These are phyloP conservation scores for Aureobasidium sp. DNA, from an alignment of 2,329 filamentous ascomycete species.

Conservation along the genomic window DNA sequence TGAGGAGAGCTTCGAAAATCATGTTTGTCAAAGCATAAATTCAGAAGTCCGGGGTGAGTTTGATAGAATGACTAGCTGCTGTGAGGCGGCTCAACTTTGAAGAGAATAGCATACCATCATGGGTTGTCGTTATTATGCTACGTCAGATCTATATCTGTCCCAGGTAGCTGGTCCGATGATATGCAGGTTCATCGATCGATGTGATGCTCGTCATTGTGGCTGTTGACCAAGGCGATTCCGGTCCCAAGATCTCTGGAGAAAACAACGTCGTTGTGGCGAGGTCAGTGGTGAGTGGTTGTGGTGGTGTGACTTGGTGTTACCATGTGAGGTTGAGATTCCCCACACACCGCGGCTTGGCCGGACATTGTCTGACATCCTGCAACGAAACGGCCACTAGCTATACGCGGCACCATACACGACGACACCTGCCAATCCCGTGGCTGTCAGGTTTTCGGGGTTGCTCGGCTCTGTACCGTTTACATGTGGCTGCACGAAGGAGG, in stretches of 20 bases:
- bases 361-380: not conserved
- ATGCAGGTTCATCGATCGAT: slow-evolving; percentile 1
- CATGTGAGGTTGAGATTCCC: not conserved
- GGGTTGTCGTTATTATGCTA: not conserved
- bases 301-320: not conserved
- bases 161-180: not conserved
- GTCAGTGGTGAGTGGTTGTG: not conserved
- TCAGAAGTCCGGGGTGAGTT: not conserved
- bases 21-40: not conserved
- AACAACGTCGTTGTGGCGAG: not conserved
- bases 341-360: not conserved
- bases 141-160: not conserved
- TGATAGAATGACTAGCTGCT: not conserved
- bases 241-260: not conserved
- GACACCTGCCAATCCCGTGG: not conserved
- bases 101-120: not conserved
- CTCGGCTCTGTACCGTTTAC: not conserved
- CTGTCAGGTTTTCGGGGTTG: not conserved
- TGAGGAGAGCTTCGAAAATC: not conserved
- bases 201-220: not conserved
- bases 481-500: slow-evolving; percentile 1
- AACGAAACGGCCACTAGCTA: not conserved
- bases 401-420: not conserved
- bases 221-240: not conserved
- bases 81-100: not conserved